Conservation (phyloP, 2,329 filamentous ascomycete genomes). For the Amylocarpus encephaloides region DNA sequence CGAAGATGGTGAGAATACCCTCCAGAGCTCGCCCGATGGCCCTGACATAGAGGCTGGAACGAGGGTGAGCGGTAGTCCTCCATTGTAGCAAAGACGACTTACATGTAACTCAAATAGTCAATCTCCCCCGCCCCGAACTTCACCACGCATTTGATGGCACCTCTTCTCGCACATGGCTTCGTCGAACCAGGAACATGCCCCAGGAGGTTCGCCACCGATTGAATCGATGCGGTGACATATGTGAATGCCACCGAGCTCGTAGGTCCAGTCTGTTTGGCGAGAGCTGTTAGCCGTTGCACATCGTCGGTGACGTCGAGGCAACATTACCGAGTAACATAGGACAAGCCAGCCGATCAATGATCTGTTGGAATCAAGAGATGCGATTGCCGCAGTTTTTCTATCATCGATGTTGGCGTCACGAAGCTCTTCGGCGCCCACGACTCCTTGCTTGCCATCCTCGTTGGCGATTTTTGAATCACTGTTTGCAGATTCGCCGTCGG, state of each 20-base stretch:
- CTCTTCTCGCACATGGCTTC: conserved; percentile 5
- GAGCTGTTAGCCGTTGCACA: not conserved
- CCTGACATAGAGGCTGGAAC: not conserved
- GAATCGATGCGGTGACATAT: conserved; percentile 2
- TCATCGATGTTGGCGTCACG: not conserved
- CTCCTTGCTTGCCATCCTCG: not conserved
- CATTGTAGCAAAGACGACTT: not conserved
- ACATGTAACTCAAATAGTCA: conserved; percentile 6
- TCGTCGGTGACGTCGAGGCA: too few relatives aligned
- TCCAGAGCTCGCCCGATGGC: conserved; percentile 2
- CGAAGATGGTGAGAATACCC: conserved; percentile 1
- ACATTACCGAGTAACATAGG: conserved; percentile 1
- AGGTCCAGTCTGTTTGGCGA: not conserved
- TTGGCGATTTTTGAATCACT: not conserved
- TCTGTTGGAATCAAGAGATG: not conserved
- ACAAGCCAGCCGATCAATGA: conserved; percentile 3
- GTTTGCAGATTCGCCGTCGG: not conserved
- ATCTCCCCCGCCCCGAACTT: conserved; percentile 4
- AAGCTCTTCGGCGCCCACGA: not conserved
- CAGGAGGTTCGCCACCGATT: not conserved
- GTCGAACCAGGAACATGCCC: conserved; percentile 2
- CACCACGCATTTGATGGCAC: conserved; percentile 4
- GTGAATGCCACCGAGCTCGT: conserved; percentile 2
- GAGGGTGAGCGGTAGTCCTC: not conserved
- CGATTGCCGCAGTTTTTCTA: not conserved